Evolutionary conservation across 306 rosid species (phyloP).

Genomic region (Pyrus pyrifolia): DNA sequence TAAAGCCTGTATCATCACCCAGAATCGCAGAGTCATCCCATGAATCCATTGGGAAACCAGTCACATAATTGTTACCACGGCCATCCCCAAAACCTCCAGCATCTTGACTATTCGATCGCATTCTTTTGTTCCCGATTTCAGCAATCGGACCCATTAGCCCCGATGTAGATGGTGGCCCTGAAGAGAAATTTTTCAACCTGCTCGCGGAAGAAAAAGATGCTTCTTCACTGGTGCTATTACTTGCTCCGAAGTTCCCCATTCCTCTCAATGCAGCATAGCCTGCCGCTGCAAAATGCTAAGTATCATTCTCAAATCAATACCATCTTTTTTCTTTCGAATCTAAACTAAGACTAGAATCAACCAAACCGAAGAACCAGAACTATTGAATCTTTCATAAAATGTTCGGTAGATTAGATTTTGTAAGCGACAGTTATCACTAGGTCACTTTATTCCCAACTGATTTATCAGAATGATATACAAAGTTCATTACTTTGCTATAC

Average conservation of each 20-base stretch:
- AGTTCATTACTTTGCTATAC: neutral
- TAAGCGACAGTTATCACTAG: neutral
- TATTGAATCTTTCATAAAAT: neutral
- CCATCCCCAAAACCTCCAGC: conserved; percentile 39
- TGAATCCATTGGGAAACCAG: conserved; percentile 35
- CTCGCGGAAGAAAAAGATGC: conserved; percentile 43
- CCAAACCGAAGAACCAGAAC: neutral
- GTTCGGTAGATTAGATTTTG: neutral
- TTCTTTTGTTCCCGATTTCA: conserved; percentile 46
- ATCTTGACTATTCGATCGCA: conserved; percentile 27
- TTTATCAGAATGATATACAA: neutral
- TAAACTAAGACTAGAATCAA: neutral
- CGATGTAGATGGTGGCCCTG: conserved; percentile 29
- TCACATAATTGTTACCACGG: conserved; percentile 26
- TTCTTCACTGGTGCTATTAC: conserved; percentile 34
- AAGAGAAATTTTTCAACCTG: conserved; percentile 51
- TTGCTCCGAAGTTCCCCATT: conserved; percentile 37
- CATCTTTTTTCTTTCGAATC: neutral
- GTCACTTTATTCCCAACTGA: neutral
- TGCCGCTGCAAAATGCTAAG: conserved; percentile 37
- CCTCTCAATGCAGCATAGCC: conserved; percentile 52
- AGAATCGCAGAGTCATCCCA: conserved; percentile 70
- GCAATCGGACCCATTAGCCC: conserved; percentile 57
- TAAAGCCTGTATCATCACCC: conserved; percentile 37
- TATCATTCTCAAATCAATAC: neutral